Evolutionary conservation across 495 filamentous ascomycete species (phyloP).

Genomic region (Usnea hakonensis): DNA sequence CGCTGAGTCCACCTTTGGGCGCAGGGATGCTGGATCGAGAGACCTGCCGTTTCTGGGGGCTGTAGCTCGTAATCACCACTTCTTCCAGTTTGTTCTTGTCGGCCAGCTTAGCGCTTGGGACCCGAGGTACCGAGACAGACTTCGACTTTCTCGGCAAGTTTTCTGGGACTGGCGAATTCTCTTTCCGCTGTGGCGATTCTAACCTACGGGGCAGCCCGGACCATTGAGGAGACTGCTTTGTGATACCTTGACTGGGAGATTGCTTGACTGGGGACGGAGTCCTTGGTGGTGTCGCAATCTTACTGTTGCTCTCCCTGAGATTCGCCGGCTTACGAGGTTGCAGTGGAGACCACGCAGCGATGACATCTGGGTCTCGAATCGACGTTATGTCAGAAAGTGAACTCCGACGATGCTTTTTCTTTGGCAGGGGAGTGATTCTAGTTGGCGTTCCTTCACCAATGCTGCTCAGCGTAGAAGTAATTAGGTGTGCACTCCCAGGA

Average conservation of each 20-base stretch:
- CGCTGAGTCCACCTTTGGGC: constrained; percentile 41
- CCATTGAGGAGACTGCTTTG: constrained; percentile 16
- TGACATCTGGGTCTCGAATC: constrained; percentile 22
- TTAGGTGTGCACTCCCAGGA: constrained; percentile 42
- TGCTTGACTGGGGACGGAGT: constrained; percentile 18
- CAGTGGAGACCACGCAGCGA: constrained; percentile 29
- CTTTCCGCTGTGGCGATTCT: constrained; percentile 19
- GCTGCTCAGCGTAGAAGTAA: constrained; percentile 31
- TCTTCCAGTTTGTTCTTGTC: constrained; percentile 34
- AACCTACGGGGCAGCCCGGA: constrained; percentile 19
- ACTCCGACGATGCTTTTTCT: constrained; percentile 74
- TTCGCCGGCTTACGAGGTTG: constrained; percentile 27
- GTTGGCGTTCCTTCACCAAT: constrained; percentile 36
- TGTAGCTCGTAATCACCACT: constrained; percentile 36
- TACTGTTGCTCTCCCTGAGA: not conserved
- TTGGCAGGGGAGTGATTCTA: constrained; percentile 7
- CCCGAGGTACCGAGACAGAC: constrained; percentile 7
- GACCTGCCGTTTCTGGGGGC: constrained; percentile 42
- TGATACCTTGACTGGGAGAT: not conserved
- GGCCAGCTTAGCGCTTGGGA: constrained; percentile 29
- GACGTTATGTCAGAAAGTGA: constrained; percentile 82
- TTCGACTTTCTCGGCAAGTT: constrained; percentile 1
- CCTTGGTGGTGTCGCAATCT: constrained; percentile 25
- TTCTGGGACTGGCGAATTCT: constrained; percentile 17
- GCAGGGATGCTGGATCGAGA: constrained; percentile 46